Percentiles rank a stretch among this genome's conserved stretches.
These are phyloP conservation scores for Calocera cornea DNA, from an alignment of 768 basidiomycete genomes.

Conservation along the genomic window DNA sequence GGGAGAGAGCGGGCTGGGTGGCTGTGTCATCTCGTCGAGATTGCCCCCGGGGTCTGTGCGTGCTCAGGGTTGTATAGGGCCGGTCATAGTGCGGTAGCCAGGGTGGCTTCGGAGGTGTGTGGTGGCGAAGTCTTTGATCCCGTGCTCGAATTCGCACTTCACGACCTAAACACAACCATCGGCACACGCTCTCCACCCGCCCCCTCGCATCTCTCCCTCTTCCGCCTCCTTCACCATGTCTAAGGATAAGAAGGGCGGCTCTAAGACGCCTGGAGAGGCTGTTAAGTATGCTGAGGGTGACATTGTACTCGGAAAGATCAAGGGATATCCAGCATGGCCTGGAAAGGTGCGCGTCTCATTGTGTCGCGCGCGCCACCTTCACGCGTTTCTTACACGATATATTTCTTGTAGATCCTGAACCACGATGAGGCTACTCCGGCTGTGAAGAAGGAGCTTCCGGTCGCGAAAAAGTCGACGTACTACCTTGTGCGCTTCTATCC, in stretches of 20 bases:
- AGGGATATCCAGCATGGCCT: slow-evolving; percentile 92
- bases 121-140: slow-evolving; percentile 3
- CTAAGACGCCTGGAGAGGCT: not conserved
- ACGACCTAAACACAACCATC: not conserved
- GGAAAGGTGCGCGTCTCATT: slow-evolving; percentile 57
- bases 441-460: slow-evolving; percentile 60
- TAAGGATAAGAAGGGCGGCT: not conserved
- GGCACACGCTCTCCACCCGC: not conserved
- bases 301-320: slow-evolving; percentile 81
- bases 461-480: slow-evolving; percentile 52
- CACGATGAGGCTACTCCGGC: slow-evolving; percentile 44
- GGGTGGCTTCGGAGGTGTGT: not conserved
- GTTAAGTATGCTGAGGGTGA: slow-evolving; percentile 57
- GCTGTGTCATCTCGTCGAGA: not conserved
- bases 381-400: slow-evolving; percentile 4
- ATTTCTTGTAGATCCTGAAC: slow-evolving; percentile 54
- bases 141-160: slow-evolving; percentile 4
- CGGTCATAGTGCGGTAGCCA: not conserved
- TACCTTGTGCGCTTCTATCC: slow-evolving; percentile 86
- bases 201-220: not conserved
- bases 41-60: slow-evolving; percentile 2
- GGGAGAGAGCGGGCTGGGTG: not conserved
- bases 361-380: slow-evolving; percentile 14
- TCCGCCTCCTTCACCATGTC: not conserved
- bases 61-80: not conserved